Percentiles rank a stretch among this genome's conserved stretches.
These are phyloP conservation scores for Carex parvula DNA, from an alignment of 176 grass and related monocot species.

Conservation along the genomic window DNA sequence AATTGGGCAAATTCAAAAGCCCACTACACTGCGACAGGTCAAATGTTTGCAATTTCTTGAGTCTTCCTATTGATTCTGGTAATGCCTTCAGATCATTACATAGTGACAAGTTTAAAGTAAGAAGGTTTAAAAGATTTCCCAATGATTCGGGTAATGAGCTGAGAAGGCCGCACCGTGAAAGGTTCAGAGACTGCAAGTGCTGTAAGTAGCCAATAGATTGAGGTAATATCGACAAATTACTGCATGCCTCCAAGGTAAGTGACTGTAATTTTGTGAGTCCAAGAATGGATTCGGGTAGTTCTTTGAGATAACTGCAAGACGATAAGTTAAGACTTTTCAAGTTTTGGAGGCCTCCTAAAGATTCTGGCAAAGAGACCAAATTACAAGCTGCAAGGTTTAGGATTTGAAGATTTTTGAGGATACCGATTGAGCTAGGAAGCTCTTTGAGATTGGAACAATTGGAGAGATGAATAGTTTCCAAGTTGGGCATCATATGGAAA, in stretches of 20 bases:
- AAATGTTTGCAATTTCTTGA: constrained; percentile 40
- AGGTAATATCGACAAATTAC: constrained; percentile 37
- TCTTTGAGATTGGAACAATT: constrained; percentile 36
- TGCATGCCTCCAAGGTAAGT: constrained; percentile 38
- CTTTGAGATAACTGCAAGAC: constrained; percentile 31
- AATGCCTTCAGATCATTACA: constrained; percentile 42
- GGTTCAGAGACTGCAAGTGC: constrained; percentile 39
- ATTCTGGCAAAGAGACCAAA: constrained; percentile 40
- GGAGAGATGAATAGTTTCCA: constrained; percentile 41
- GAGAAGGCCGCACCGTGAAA: constrained; percentile 47
- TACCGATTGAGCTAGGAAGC: constrained; percentile 48
- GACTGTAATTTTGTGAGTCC: constrained; percentile 29
- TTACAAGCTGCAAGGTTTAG: constrained; percentile 50
- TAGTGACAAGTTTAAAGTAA: constrained; percentile 46
- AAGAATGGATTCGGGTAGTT: constrained; percentile 39
- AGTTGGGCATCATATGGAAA: constrained; percentile 40
- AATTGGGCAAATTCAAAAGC: constrained; percentile 32
- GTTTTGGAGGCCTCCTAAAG: constrained; percentile 31
- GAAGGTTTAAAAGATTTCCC: constrained; percentile 44
- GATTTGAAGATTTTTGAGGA: constrained; percentile 33
- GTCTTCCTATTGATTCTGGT: constrained; percentile 35
- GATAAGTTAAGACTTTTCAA: constrained; percentile 48
- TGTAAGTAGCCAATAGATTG: constrained; percentile 42
- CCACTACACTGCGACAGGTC: constrained; percentile 50
- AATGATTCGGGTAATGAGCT: constrained; percentile 36